Conservation (phyloP, 495 filamentous ascomycete genomes). For the Aspergillus haitiensis region DNA sequence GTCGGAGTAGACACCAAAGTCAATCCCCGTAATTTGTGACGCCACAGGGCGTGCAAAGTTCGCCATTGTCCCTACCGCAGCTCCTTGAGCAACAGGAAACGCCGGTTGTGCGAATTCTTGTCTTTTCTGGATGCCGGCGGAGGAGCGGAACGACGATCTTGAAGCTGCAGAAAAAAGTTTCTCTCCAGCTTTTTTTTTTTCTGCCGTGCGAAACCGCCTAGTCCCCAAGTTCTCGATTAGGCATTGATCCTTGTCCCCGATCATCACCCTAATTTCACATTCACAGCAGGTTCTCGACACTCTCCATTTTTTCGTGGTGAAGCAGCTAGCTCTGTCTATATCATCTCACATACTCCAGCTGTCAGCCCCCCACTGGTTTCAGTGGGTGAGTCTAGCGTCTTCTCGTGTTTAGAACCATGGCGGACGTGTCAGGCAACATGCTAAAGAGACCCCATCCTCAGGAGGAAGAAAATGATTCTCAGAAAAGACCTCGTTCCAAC, state of each 20-base stretch:
- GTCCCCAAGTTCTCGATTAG: conserved; percentile 14
- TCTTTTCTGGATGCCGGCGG: conserved; percentile 22
- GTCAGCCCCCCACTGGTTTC: conserved; percentile 5
- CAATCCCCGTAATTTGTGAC: conserved; percentile 80
- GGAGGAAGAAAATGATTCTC: conserved; percentile 51
- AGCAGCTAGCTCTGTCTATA: not conserved
- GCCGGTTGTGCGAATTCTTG: conserved; percentile 35
- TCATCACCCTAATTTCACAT: not conserved
- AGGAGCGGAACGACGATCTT: conserved; percentile 24
- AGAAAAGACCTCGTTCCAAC: conserved; percentile 60
- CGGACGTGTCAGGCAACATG: conserved; percentile 49
- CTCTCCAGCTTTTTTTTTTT: conserved; percentile 32
- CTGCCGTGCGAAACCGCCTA: conserved; percentile 26
- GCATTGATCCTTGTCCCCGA: conserved; percentile 13
- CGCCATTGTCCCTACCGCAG: conserved; percentile 50
- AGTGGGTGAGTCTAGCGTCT: conserved; percentile 24
- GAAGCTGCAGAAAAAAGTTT: conserved; percentile 26
- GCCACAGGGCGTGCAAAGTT: conserved; percentile 88
- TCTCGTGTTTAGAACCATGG: conserved; percentile 40
- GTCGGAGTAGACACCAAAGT: conserved; percentile 78
- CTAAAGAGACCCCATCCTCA: conserved; percentile 62
- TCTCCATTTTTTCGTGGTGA: not conserved
- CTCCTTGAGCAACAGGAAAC: conserved; percentile 47
- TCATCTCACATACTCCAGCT: not conserved
- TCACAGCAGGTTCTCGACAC: not conserved